A percentile compares a stretch with the other conserved stretches of the same genome.
Evolutionary conservation across 257 asterid genomes (phyloP).

Genomic region (Primulina tabacum): DNA sequence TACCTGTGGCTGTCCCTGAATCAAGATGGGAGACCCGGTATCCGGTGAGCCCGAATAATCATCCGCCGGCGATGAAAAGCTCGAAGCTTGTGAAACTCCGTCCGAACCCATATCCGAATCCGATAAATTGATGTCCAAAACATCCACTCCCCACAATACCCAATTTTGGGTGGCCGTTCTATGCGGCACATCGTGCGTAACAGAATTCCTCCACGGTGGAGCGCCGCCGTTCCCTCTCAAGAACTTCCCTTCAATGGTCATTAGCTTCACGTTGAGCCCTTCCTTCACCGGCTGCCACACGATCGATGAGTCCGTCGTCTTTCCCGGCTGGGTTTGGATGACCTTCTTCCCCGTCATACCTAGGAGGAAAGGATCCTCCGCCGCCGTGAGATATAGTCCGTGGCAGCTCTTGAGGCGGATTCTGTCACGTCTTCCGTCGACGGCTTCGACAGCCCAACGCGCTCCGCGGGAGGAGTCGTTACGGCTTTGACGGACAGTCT

Average conservation of each 20-base stretch:
- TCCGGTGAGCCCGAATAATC: constrained; percentile 48
- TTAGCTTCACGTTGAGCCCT: constrained; percentile 55
- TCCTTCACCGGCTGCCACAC: constrained; percentile 80
- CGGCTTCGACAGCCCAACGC: constrained; percentile 64
- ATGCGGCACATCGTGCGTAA: constrained; percentile 76
- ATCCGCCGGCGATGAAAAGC: constrained; percentile 40
- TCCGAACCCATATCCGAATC: constrained; percentile 29
- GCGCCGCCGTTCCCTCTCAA: constrained; percentile 78
- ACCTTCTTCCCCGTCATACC: constrained; percentile 81
- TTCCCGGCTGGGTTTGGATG: constrained; percentile 38
- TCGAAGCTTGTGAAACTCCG: constrained; percentile 33
- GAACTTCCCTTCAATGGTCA: constrained; percentile 57
- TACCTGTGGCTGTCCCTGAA: not conserved
- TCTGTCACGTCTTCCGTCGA: constrained; percentile 40
- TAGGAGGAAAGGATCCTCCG: constrained; percentile 52
- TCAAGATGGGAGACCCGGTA: constrained; percentile 34
- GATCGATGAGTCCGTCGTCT: constrained; percentile 23
- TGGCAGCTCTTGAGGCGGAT: constrained; percentile 69
- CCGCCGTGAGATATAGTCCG: constrained; percentile 68
- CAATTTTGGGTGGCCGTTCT: constrained; percentile 72
- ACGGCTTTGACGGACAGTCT: constrained; percentile 58
- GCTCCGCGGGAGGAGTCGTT: constrained; percentile 56
- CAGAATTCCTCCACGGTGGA: constrained; percentile 76
- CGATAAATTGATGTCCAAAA: constrained; percentile 46
- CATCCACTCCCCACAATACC: constrained; percentile 74